phyloP scores from a whole-genome alignment of 495 filamentous ascomycete genomes.

The Penicillium bialowiezense region DNA sequence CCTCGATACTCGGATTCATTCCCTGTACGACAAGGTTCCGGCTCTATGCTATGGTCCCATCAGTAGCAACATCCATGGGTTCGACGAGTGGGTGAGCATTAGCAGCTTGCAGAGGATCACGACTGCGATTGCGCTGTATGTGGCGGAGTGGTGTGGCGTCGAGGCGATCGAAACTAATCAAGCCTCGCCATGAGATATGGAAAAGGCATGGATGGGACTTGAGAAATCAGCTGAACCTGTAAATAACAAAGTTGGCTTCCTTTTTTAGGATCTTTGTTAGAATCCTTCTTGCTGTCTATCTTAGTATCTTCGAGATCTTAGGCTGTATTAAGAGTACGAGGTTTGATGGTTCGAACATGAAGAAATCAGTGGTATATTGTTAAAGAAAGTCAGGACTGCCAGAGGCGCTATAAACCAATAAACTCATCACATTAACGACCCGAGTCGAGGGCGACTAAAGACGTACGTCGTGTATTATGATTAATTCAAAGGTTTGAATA shows the following conservation, averaged over 20 bases:
- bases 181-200: too few species aligned
- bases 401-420: not conserved
- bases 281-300: too few species aligned
- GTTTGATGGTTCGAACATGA: too few species aligned
- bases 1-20: not conserved
- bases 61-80: not conserved
- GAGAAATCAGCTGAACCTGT: too few species aligned
- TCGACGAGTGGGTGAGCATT: not conserved
- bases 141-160: not conserved
- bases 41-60: not conserved
- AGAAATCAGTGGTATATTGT: not conserved
- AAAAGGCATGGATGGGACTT: too few species aligned
- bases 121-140: not conserved
- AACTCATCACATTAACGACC: not conserved
- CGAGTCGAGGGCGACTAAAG: not conserved
- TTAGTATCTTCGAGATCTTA: too few species aligned
- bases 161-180: not conserved
- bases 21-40: not conserved
- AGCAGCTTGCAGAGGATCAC: not conserved
- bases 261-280: too few species aligned
- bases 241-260: too few species aligned
- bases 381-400: not conserved
- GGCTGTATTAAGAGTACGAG: too few species aligned
- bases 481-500: constrained; percentile 9
- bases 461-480: constrained; percentile 22